These are phyloP conservation scores for Neurospora africana DNA, from an alignment of 495 filamentous ascomycete species.

Conservation along the genomic window DNA sequence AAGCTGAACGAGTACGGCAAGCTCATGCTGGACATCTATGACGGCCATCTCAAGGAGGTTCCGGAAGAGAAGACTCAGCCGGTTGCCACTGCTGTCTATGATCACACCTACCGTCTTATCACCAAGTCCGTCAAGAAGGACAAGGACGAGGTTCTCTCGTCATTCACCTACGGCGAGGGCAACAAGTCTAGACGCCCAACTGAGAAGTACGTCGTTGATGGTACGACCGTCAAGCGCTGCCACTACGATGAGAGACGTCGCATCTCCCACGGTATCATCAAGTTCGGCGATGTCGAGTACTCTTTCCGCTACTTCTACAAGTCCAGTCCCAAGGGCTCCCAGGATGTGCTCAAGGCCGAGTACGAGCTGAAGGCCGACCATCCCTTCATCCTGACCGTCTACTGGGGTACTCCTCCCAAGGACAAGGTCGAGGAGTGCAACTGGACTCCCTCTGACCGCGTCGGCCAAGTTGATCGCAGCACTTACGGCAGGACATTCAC, in stretches of 20 bases:
- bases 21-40: constrained; percentile 7
- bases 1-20: not conserved
- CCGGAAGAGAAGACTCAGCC: constrained; percentile 2
- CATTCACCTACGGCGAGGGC: constrained; percentile 7
- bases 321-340: constrained; percentile 1
- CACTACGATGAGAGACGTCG: constrained; percentile 14
- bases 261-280: constrained; percentile 7
- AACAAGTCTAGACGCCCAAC: constrained; percentile 4
- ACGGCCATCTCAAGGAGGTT: not conserved
- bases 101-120: constrained; percentile 10
- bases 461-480: constrained; percentile 10
- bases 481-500: constrained; percentile 4
- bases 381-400: constrained; percentile 5
- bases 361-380: constrained; percentile 2
- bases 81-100: constrained; percentile 9
- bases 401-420: constrained; percentile 14
- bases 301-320: constrained; percentile 17
- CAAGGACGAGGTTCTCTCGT: not conserved
- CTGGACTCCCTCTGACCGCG: constrained; percentile 15
- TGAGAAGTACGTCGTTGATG: constrained; percentile 4
- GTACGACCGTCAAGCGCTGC: not conserved
- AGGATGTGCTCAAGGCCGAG: constrained; percentile 16
- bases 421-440: constrained; percentile 4
- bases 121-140: constrained; percentile 1
- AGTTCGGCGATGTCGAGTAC: constrained; percentile 5